These are phyloP conservation scores for Termitomyces sp. DNA, from an alignment of 768 basidiomycete species.

Conservation along the genomic window DNA sequence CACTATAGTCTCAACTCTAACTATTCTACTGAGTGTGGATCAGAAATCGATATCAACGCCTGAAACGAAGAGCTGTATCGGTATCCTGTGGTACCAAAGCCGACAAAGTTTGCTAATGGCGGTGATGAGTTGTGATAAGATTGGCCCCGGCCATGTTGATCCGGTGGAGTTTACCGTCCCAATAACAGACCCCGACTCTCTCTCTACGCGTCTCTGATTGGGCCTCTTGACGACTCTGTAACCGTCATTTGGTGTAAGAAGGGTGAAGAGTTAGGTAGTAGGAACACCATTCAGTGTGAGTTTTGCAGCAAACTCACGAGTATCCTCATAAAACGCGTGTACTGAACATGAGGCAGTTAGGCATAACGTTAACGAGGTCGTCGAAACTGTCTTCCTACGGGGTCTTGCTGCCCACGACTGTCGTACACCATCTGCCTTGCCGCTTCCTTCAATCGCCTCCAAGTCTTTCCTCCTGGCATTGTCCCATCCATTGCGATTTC, in stretches of 20 bases:
- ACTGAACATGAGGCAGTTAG: constrained; percentile 53
- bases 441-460: constrained; percentile 3
- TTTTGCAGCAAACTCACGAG: constrained; percentile 11
- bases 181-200: constrained; percentile 14
- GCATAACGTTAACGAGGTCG: constrained; percentile 35
- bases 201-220: constrained; percentile 13
- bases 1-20: constrained; percentile 1
- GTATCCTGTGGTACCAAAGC: constrained; percentile 1
- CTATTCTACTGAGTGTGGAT: background rate
- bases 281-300: constrained; percentile 19
- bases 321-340: constrained; percentile 37
- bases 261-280: background rate
- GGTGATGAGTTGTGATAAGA: constrained; percentile 20
- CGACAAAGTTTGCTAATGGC: constrained; percentile 9
- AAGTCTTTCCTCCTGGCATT: constrained; percentile 11
- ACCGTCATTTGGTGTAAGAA: constrained; percentile 9
- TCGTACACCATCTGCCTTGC: constrained; percentile 15
- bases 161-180: constrained; percentile 12
- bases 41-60: background rate
- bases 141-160: constrained; percentile 14
- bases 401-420: constrained; percentile 15
- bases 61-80: background rate
- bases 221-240: constrained; percentile 6
- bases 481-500: constrained; percentile 4
- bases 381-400: constrained; percentile 16